Conservation (phyloP, 2,329 filamentous ascomycete species). For the Pezicula carpinea region DNA sequence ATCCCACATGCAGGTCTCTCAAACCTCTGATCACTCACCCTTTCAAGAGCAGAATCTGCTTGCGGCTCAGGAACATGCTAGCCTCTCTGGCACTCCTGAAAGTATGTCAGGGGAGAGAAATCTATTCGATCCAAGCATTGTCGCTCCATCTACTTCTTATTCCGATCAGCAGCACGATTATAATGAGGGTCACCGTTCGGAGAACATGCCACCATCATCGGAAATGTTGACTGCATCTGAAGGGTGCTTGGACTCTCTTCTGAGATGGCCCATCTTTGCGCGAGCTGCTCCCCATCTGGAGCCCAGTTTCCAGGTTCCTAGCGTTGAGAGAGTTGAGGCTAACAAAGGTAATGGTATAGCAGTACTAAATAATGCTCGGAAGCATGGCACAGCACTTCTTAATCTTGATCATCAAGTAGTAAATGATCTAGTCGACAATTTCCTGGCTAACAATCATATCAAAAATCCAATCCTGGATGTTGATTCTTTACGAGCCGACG, state of each 20-base stretch:
- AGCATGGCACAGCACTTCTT: slow-evolving; percentile 8
- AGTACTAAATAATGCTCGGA: not conserved
- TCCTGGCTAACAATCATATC: slow-evolving; percentile 16
- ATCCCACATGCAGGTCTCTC: not conserved
- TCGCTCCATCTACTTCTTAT: not conserved
- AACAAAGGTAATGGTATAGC: not conserved
- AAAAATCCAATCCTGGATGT: slow-evolving; percentile 20
- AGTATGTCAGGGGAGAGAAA: too few species aligned
- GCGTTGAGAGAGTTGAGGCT: not conserved
- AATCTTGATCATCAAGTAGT: slow-evolving; percentile 14
- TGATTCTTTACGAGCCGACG: slow-evolving; percentile 12
- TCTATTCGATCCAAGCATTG: too few species aligned
- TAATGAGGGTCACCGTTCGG: not conserved
- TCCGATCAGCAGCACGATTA: not conserved
- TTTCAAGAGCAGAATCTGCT: not conserved
- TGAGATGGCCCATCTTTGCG: not conserved
- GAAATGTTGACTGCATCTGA: not conserved
- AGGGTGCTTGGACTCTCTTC: not conserved
- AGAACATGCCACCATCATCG: not conserved
- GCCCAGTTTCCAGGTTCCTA: not conserved
- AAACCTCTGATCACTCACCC: not conserved
- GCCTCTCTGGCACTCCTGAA: too few species aligned
- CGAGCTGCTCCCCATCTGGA: not conserved
- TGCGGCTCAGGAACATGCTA: not conserved
- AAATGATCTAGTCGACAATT: slow-evolving; percentile 16